Base-by-base conservation (phyloP, 306 rosid species). In the Clitoria ternatea region DNA sequence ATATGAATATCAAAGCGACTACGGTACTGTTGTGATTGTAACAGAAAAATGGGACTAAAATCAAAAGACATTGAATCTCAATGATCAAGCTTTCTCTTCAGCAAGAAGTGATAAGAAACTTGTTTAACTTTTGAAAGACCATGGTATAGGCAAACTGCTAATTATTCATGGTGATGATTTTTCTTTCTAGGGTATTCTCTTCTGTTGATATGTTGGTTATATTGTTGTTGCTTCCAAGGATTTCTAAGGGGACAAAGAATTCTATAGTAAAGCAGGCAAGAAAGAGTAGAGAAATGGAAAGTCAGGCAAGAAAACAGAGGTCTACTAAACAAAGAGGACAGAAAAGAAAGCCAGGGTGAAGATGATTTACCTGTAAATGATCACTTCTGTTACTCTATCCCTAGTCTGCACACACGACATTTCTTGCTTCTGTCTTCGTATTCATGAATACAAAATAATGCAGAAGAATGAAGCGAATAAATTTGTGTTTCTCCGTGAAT, bases 261-360 rank as follows among this genome's bases (percentile, higher is more conserved):
- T 42, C 23, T 75, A 80, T 55, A 79, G 84, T 14, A 89, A 81
- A 70, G 95, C 72, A 42, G 97, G 99, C 85, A 94, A 75, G 96
- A 94, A 48, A 89, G 97, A 83, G 94, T 91, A n/a, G 99, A 94
- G 79, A 94, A 91, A 59, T 94, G 97, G 99, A 94, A 91, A 89
- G 84, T 86, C n/a, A 87, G 88, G 79, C 97, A 94, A 83, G 92
- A 89, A 75, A 94, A 86, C 87, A 91, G 79, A 87, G 97, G 96
- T 62, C 57, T 94, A 18, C 73, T 85, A 32, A 81, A 29, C 87
- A 94, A 91, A 80, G 89, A 90, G 5, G 96, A 87, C 2, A 84
- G 79, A 43, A 85, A 83, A 63, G 86, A 87, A 44, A 90, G 87
- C 32, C 97, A 79, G 76, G 84, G 23, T 69, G 90, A 83, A 45